A percentile compares a stretch with the other conserved stretches of the same genome.
Evolutionary conservation across 73 alveolate species (phyloP).

Genomic region (Symbiodinium pilosum): DNA sequence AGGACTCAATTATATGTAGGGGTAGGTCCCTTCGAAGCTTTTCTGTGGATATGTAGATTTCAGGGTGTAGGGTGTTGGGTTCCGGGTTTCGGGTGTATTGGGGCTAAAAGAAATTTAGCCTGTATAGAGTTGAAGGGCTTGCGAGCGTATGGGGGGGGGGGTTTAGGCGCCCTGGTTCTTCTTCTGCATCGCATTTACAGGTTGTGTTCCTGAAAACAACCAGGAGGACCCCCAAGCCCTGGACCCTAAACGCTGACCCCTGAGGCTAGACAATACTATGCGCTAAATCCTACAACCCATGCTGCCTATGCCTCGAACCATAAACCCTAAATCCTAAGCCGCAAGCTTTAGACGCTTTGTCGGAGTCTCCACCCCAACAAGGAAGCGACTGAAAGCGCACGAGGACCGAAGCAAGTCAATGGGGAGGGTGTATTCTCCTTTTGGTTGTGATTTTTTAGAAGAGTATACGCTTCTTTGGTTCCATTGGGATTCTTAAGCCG

Average conservation of each 20-base stretch:
- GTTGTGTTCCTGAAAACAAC: no score
- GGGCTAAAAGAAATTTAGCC: no score
- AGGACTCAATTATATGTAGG: neutral
- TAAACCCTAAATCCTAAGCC: neutral
- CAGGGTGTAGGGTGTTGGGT: no score
- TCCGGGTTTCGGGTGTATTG: no score
- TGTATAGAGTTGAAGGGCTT: neutral
- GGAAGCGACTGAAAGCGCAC: conserved; percentile 12
- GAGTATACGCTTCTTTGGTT: no score
- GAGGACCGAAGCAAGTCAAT: no score
- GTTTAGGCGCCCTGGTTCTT: neutral
- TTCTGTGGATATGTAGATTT: no score
- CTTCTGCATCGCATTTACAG: neutral
- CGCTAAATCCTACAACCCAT: neutral
- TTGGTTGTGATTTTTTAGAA: no score
- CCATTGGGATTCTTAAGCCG: no score
- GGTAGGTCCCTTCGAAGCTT: neutral
- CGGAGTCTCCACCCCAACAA: neutral
- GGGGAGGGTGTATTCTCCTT: no score
- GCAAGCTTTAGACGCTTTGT: neutral
- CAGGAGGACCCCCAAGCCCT: neutral
- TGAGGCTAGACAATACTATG: neutral
- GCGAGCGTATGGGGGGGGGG: neutral
- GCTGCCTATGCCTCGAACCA: neutral
- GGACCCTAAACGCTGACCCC: neutral